These are phyloP conservation scores for Chrysanthemum lavandulifolium DNA, from an alignment of 129 eudicot genomes.

Conservation along the genomic window DNA sequence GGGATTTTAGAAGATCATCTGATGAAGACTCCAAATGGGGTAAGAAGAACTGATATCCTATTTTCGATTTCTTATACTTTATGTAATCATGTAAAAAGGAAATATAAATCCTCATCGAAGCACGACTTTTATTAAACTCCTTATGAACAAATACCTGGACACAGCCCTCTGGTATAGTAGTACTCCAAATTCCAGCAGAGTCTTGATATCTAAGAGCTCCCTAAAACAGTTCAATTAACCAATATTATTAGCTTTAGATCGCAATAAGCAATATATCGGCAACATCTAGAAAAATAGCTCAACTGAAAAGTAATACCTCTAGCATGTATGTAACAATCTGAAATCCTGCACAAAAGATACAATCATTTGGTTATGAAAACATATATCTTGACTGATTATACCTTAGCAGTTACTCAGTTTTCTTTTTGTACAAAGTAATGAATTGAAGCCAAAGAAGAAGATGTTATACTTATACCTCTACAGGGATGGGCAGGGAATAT, in stretches of 20 bases:
- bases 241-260: background rate
- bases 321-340: conserved; percentile 95
- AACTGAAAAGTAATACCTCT: conserved; percentile 43
- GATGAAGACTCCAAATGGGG: too few relatives aligned
- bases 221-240: conserved; percentile 30
- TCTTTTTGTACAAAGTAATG: background rate
- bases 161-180: conserved; percentile 58
- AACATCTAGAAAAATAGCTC: background rate
- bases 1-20: too few relatives aligned
- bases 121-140: too few relatives aligned
- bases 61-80: too few relatives aligned
- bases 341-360: conserved; percentile 49
- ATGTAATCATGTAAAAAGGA: too few relatives aligned
- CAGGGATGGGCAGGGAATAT: conserved; percentile 97
- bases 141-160: conserved; percentile 57
- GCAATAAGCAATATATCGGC: background rate
- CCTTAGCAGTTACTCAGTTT: background rate
- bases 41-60: too few relatives aligned
- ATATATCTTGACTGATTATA: too few relatives aligned
- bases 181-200: conserved; percentile 82
- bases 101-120: too few relatives aligned
- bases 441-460: background rate
- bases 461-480: conserved; percentile 63
- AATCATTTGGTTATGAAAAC: background rate
- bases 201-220: conserved; percentile 90